phyloP scores from a whole-genome alignment of 1,284 basidiomycete genomes.

The Termitomyces sp. region DNA sequence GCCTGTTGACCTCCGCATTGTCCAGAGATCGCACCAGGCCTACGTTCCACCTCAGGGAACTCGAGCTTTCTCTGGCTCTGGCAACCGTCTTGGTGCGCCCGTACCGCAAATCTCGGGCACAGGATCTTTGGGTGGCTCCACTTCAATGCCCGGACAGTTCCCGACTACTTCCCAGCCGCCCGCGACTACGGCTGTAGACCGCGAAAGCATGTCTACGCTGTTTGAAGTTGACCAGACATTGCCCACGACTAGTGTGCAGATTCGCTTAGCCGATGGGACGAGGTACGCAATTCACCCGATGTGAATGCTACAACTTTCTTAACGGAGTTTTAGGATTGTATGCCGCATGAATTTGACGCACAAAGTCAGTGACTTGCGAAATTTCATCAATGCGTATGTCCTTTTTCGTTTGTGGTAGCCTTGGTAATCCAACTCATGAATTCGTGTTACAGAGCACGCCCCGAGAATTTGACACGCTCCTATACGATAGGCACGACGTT shows the following conservation, averaged over 20 bases:
- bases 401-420: conserved; percentile 5
- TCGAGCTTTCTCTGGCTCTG: conserved; percentile 69
- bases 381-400: conserved; percentile 87
- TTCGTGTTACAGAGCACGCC: conserved; percentile 54
- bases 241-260: conserved; percentile 89
- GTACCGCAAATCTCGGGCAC: conserved; percentile 26
- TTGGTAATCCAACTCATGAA: neutral
- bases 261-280: conserved; percentile 89
- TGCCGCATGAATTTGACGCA: conserved; percentile 89
- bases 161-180: conserved; percentile 26
- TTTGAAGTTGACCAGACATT: conserved; percentile 81
- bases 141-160: conserved; percentile 57
- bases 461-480: conserved; percentile 56
- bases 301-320: neutral
- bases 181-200: conserved; percentile 23
- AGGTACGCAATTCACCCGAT: conserved; percentile 41
- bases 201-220: conserved; percentile 42
- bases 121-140: conserved; percentile 10
- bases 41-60: conserved; percentile 53
- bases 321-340: conserved; percentile 57
- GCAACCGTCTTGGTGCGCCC: conserved; percentile 77
- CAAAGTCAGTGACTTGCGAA: conserved; percentile 82
- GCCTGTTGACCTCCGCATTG: conserved; percentile 82
- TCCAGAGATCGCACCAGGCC: conserved; percentile 70
- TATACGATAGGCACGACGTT: conserved; percentile 86